Evolutionary conservation across 352 stramenopile species (phyloP), one percentile per base, ranked within the genome.

Genomic region (Phytophthora syringae): DNA sequence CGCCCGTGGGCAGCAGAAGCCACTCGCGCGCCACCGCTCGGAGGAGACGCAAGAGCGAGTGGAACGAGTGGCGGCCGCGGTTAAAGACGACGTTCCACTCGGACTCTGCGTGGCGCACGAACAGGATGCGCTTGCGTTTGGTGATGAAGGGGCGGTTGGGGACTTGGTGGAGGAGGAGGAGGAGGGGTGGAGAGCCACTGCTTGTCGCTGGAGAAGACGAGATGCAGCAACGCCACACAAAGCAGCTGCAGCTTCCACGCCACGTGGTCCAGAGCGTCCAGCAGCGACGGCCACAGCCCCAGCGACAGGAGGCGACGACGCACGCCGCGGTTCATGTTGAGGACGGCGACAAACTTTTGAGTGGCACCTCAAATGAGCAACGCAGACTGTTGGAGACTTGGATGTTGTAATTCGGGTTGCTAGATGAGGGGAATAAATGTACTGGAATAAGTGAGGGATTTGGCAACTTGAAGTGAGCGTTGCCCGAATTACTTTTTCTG

Each of bases 21-120:
- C 84, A 91, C 66, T 97, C 89, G 20, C 75, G 73, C 30, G 76
- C 64, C 6, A 93, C 59, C 0, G 88, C 76, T 22, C 75, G 82
- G 5, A 88, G 32, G 30, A 96, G 70, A 43, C 60, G 69, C 48
- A 80, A 53, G 7, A 85, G 40, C n/a, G 70, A 74, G 10, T 68
- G 64, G 42, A 76, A n/a, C n/a, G n/a, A 72, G 57, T 76, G 78
- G 2, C 87, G 24, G 32, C 86, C 84, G 40, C 89, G 89, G 58
- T 97, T 97, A 54, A 97, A 97, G 34, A 95, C 71, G 49, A 89
- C 79, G 64, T 97, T 97, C 89, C 89, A 96, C 63, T 93, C 82
- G 42, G 86, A 95, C 72, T 97, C 89, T 28, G 82, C 86, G 44
- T 97, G 89, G n/a, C 89, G 82, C 21, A 96, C 74, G 61, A 96